These are phyloP conservation scores for Botryotinia convoluta DNA, from an alignment of 2,329 filamentous ascomycete genomes.

Conservation along the genomic window DNA sequence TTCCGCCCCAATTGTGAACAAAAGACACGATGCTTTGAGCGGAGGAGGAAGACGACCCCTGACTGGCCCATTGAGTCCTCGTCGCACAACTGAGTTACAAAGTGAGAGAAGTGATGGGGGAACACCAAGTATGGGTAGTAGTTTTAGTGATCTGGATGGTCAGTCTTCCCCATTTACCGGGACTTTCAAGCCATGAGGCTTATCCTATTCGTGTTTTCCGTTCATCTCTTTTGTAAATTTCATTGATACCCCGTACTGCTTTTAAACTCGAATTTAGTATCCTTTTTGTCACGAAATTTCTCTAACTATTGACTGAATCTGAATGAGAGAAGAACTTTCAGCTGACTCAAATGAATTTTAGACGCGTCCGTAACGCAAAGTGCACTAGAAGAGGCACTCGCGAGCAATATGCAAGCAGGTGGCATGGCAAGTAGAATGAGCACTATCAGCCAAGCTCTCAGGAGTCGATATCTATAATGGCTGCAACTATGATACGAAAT, in stretches of 20 bases:
- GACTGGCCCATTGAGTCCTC: slow-evolving; percentile 53
- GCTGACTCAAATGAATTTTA: slow-evolving; percentile 5
- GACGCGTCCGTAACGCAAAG: slow-evolving; percentile 80
- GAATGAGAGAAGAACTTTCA: not conserved
- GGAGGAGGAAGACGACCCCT: slow-evolving; percentile 21
- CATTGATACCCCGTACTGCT: not conserved
- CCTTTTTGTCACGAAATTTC: not conserved
- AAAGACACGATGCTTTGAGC: slow-evolving; percentile 12
- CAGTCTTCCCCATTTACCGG: slow-evolving; percentile 28
- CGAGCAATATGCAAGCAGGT: slow-evolving; percentile 67
- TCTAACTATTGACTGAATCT: not conserved
- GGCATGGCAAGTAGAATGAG: slow-evolving; percentile 63
- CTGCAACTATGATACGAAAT: slow-evolving; percentile 10
- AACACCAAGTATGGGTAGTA: slow-evolving; percentile 76
- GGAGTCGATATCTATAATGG: slow-evolving; percentile 53
- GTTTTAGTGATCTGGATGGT: slow-evolving; percentile 83
- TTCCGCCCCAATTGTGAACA: slow-evolving; percentile 26
- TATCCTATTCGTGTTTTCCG: not conserved
- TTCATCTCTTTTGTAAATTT: slow-evolving; percentile 6
- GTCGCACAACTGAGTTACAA: slow-evolving; percentile 56
- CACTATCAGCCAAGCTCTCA: slow-evolving; percentile 62
- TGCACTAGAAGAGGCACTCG: slow-evolving; percentile 73
- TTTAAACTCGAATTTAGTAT: not conserved
- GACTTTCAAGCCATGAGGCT: not conserved
- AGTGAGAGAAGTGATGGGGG: slow-evolving; percentile 67